Base-by-base conservation (phyloP, 176 grass and related monocot genomes). In the Hordeum marinum region DNA sequence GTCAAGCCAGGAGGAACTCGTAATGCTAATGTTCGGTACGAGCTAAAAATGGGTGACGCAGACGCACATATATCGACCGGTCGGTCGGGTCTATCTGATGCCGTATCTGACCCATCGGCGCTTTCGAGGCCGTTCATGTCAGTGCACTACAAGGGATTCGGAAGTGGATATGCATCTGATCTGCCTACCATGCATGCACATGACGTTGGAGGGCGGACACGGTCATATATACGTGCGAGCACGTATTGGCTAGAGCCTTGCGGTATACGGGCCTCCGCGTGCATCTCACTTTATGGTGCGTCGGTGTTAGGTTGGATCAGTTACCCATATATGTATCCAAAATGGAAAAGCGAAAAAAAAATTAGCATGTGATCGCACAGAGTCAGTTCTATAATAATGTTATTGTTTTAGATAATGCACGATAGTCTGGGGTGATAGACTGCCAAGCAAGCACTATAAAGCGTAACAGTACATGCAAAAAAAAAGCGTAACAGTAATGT, bases 11-110 rank as follows among this genome's bases (percentile, higher is more conserved):
- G 21, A 25, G 3, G 57, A 68, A 36, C 65, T 46, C 14, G 41
- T 72, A 72, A 63, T 83, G 86, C 64, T 23, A 61, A 29, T 78
- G 63, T 83, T 69, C 72, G 72, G 50, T 77, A 59, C 62, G 52
- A 60, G 25, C 24, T 13, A 63, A 11, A 59, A 79, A 41, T 36
- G 11, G 18, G 18, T 82, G 85, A 11, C 78, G 34, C 20, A 24
- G 21, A 68, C 37, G 63, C 72, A 50, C 35, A 34, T 17, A 61
- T 66, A 26, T 68, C 46, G 5, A 9, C 42, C 45, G 17, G 40
- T 32, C 25, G 21, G 50, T 4, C 39, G 39, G 15, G 39, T 13
- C 41, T 46, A 73, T 80, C 78, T 66, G 85, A 81, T 81, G 55
- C 68, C 77, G 8, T 45, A 62, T 60, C 76, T 27, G 21, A 73